These are phyloP conservation scores for Shiraia bambusicola DNA, from an alignment of 2,329 filamentous ascomycete genomes.

Conservation along the genomic window DNA sequence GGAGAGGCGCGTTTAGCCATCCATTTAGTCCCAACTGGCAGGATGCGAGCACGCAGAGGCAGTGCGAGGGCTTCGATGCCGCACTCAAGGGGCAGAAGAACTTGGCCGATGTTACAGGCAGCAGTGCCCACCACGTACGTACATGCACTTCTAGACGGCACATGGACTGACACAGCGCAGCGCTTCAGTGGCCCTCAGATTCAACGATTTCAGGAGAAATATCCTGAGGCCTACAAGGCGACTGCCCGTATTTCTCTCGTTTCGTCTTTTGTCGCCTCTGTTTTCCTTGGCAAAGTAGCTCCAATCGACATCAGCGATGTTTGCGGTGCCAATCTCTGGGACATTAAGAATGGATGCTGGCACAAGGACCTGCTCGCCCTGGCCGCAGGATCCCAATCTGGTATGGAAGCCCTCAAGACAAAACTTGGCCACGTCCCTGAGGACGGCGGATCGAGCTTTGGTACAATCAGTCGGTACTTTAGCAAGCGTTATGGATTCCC, in stretches of 20 bases:
- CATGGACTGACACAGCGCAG: conserved; percentile 47
- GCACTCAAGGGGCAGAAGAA: conserved; percentile 65
- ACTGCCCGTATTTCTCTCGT: conserved; percentile 89
- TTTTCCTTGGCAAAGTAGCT: conserved; percentile 82
- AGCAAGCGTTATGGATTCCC: conserved; percentile 75
- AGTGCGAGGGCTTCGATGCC: conserved; percentile 86
- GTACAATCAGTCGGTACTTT: conserved; percentile 76
- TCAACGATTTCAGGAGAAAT: conserved; percentile 76
- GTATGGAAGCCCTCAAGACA: conserved; percentile 63
- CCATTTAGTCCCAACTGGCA: conserved; percentile 96
- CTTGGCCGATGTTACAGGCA: conserved; percentile 80
- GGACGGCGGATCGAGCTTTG: conserved; percentile 79
- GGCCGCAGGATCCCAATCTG: conserved; percentile 62
- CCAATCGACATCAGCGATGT: conserved; percentile 93
- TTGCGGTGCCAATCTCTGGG: conserved; percentile 96
- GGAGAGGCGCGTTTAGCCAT: conserved; percentile 70
- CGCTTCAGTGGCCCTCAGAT: conserved; percentile 98
- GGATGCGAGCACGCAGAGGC: conserved; percentile 87
- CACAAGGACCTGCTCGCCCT: conserved; percentile 73
- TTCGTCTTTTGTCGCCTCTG: conserved; percentile 89
- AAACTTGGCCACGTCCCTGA: conserved; percentile 80
- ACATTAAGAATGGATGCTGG: conserved; percentile 74
- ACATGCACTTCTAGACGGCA: background rate
- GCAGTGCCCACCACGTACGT: conserved; percentile 87
- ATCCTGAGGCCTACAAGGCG: conserved; percentile 76